Percentiles rank a stretch among this genome's conserved stretches.
These are phyloP conservation scores for Phytophthora tentaculata DNA, from an alignment of 352 stramenopile genomes.

Conservation along the genomic window DNA sequence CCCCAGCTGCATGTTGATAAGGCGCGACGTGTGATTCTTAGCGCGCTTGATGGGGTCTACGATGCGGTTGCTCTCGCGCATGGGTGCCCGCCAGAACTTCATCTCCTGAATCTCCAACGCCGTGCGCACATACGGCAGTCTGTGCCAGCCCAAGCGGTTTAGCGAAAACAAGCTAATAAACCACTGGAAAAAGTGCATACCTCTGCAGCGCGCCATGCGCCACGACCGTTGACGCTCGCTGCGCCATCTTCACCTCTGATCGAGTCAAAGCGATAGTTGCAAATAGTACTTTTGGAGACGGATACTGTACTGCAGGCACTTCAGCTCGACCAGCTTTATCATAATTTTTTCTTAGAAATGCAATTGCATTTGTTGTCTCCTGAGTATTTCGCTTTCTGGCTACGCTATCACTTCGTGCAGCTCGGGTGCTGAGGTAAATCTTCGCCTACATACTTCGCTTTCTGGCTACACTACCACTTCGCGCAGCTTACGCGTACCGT, in stretches of 20 bases:
- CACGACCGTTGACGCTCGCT: conserved; percentile 36
- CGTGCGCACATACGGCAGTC: conserved; percentile 83
- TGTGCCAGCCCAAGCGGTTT: conserved; percentile 13
- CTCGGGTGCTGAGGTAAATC: no score
- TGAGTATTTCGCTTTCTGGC: not conserved
- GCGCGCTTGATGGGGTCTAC: conserved; percentile 79
- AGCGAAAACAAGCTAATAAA: not conserved
- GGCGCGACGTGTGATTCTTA: conserved; percentile 81
- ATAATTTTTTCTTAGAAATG: no score
- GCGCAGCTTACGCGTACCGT: conserved; percentile 57
- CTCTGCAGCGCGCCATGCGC: conserved; percentile 75
- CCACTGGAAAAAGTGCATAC: conserved; percentile 29
- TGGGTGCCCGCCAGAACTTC: conserved; percentile 79
- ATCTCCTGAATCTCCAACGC: conserved; percentile 87
- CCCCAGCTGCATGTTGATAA: conserved; percentile 81
- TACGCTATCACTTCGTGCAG: conserved; percentile 15
- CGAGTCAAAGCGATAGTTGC: not conserved
- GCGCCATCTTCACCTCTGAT: conserved; percentile 16
- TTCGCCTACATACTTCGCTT: no score
- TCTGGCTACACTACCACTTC: conserved; percentile 14
- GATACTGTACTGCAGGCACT: conserved; percentile 15
- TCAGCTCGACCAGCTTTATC: no score
- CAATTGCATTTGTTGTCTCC: no score
- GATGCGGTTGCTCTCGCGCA: conserved; percentile 84
- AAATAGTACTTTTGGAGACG: conserved; percentile 13